These are phyloP conservation scores for Cucurbita ficifolia DNA, from an alignment of 306 rosid species.

Conservation along the genomic window DNA sequence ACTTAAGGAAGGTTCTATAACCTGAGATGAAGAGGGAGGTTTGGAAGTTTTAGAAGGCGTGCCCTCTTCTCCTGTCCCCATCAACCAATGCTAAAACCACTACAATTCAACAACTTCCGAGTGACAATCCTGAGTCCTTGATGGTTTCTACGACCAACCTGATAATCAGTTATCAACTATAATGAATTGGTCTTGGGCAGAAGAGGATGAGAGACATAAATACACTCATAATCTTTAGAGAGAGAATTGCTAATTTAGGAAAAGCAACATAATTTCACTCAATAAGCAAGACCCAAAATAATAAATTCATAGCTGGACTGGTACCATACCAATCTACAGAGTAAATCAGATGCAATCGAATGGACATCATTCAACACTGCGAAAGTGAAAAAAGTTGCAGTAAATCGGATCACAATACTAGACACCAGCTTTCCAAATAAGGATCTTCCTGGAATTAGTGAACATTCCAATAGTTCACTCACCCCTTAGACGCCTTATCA, in stretches of 20 bases:
- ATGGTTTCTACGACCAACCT: constrained; percentile 18
- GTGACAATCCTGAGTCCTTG: constrained; percentile 2
- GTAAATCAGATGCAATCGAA: not conserved
- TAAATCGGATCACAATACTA: not conserved
- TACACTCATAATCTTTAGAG: not conserved
- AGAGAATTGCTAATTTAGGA: not conserved
- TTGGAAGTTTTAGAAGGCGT: constrained; percentile 64
- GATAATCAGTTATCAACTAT: constrained; percentile 4
- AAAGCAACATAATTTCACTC: not conserved
- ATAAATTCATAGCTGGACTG: not conserved
- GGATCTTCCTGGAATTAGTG: not conserved
- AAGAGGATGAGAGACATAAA: not conserved
- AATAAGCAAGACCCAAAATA: not conserved
- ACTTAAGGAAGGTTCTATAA: constrained; percentile 5
- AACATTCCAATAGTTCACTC: not conserved
- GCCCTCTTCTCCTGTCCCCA: constrained; percentile 95
- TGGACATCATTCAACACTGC: not conserved
- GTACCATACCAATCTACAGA: not conserved
- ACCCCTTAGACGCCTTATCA: not conserved
- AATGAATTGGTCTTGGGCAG: not conserved
- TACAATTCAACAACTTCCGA: constrained; percentile 11
- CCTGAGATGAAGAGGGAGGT: constrained; percentile 52
- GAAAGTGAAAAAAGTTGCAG: not conserved
- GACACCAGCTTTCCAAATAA: not conserved
- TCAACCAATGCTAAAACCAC: constrained; percentile 17